A percentile compares a stretch with the other conserved stretches of the same genome.
These are phyloP conservation scores for Corinectria fuckeliana DNA, from an alignment of 2,329 filamentous ascomycete genomes.

Conservation along the genomic window DNA sequence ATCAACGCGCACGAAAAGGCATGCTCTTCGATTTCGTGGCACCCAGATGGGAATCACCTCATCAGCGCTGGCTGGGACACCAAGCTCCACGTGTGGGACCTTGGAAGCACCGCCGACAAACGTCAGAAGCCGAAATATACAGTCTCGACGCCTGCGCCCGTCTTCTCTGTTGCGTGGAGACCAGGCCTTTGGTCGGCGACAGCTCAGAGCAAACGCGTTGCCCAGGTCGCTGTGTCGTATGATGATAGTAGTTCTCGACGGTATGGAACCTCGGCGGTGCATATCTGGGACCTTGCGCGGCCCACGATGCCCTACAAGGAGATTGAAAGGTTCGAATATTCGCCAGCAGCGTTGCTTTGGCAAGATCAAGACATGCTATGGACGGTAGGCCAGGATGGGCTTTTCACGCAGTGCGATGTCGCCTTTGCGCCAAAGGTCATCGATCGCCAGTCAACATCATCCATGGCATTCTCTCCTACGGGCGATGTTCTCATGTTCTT, in stretches of 20 bases:
- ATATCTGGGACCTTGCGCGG: conserved; percentile 73
- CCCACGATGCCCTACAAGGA: conserved; percentile 72
- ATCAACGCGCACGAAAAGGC: conserved; percentile 68
- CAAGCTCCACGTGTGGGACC: conserved; percentile 70
- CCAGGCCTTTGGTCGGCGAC: conserved; percentile 71
- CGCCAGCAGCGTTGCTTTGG: conserved; percentile 67
- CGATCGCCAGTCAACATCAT: conserved; percentile 67
- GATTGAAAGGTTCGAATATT: conserved; percentile 64
- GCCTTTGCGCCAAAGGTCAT: conserved; percentile 68
- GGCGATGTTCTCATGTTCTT: conserved; percentile 68
- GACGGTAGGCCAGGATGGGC: conserved; percentile 68
- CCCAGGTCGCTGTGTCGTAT: conserved; percentile 68
- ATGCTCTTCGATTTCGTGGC: conserved; percentile 68
- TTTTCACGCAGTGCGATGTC: conserved; percentile 70
- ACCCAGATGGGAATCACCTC: conserved; percentile 70
- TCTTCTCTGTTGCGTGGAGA: conserved; percentile 66
- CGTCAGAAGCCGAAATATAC: conserved; percentile 69
- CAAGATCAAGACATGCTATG: conserved; percentile 70
- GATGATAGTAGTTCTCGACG: conserved; percentile 61
- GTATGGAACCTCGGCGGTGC: conserved; percentile 64
- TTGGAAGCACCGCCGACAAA: conserved; percentile 65
- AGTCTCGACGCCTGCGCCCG: conserved; percentile 65
- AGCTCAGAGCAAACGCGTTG: conserved; percentile 63
- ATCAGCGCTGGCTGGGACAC: conserved; percentile 68
- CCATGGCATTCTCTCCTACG: conserved; percentile 64